Conservation (phyloP, 768 basidiomycete species). For the Trametes cinnabarina region DNA sequence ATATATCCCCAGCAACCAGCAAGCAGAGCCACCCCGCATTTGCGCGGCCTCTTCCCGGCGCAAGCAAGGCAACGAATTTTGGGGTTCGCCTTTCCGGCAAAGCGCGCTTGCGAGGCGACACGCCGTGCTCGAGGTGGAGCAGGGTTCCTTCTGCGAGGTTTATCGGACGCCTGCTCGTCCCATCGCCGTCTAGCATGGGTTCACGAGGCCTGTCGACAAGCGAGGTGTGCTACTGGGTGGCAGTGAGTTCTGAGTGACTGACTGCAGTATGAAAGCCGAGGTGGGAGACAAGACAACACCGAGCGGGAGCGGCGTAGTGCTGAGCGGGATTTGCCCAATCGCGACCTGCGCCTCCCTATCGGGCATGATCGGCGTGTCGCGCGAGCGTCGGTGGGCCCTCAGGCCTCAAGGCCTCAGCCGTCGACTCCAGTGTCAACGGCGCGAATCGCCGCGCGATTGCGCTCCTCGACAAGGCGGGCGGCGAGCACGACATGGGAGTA, state of each 20-base stretch:
- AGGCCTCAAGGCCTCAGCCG: background rate
- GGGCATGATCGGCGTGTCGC: background rate
- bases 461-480: background rate
- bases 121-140: conserved; percentile 5
- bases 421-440: too few relatives aligned
- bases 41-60: background rate
- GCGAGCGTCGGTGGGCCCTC: background rate
- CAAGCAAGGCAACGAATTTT: background rate
- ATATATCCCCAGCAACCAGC: conserved; percentile 1
- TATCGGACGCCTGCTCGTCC: conserved; percentile 14
- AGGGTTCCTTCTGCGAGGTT: conserved; percentile 7
- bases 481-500: conserved; percentile 5
- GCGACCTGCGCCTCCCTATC: background rate
- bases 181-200: background rate
- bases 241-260: background rate
- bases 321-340: background rate
- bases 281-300: background rate
- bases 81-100: conserved; percentile 5
- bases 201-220: background rate
- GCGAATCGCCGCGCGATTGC: background rate
- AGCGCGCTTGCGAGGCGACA: conserved; percentile 1
- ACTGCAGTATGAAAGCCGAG: too few relatives aligned
- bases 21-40: background rate
- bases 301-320: too few relatives aligned
- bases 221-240: background rate